Conservation (phyloP, 139 green algal genomes). For the Closterium sp. region DNA sequence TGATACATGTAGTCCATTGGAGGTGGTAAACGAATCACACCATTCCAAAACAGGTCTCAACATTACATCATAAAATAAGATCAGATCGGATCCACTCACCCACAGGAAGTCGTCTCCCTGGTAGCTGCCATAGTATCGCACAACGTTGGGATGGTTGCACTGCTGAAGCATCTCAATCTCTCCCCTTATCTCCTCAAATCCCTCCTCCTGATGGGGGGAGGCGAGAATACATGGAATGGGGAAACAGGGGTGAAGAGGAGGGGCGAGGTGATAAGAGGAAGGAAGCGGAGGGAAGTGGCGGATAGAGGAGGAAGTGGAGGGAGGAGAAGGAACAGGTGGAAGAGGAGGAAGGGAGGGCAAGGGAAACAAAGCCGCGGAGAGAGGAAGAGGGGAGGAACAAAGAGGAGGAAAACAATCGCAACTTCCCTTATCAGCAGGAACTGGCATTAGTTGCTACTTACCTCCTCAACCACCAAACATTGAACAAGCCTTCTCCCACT, state of each 20-base stretch:
- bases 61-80: too few species aligned
- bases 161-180: slow-evolving; percentile 66
- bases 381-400: not conserved
- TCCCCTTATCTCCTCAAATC: slow-evolving; percentile 34
- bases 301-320: too few species aligned
- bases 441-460: not conserved
- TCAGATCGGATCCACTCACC: not conserved
- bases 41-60: too few species aligned
- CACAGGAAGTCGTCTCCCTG: slow-evolving; percentile 25
- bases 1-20: too few species aligned
- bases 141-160: slow-evolving; percentile 95
- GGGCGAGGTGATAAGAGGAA: too few species aligned
- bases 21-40: too few species aligned
- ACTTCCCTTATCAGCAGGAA: not conserved
- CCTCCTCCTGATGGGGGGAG: slow-evolving; percentile 36
- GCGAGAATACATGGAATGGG: not conserved
- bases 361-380: not conserved
- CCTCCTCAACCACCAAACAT: slow-evolving; percentile 33
- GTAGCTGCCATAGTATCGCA: slow-evolving; percentile 74
- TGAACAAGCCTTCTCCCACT: slow-evolving; percentile 1
- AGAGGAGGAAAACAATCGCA: not conserved
- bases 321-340: too few species aligned
- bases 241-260: not conserved
- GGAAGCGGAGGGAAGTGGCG: too few species aligned
- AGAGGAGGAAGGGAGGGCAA: not conserved